Base-by-base conservation (phyloP, 345 rosid genomes). In the Raphanus sativus region DNA sequence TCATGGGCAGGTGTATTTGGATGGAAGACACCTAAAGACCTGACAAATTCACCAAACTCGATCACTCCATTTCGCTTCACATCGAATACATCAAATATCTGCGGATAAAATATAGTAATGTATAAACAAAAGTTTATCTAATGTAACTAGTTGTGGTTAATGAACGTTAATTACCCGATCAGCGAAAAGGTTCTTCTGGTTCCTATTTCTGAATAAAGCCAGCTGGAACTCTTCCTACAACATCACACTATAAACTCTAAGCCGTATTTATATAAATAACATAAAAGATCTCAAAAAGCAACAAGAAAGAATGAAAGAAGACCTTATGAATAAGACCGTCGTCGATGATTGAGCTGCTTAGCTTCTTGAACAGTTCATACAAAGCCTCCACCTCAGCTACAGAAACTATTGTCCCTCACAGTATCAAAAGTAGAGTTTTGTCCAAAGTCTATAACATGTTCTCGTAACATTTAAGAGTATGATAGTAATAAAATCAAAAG, bases 301-400 rank as follows among this genome's bases (percentile, higher is more conserved):
- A 55, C 5, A 45, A 32, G 25, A 42, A 42, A 42, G 5, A 42
- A 12, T 45, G 54, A 45, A 45, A 45, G 54, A 48, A 66, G 6
- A 92, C 99, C 96, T 90, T 92, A 84, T 92, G 98, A 84, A 90
- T 92, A 66, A 91, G 88, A 65, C 97, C 97, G 68, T 92, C 98
- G 10, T 88, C 86, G 34, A 87, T 67, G 50, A 95, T 89, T 30
- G 96, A 88, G 73, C 91, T 87, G 89, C 98, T 95, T 83, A 95
- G 75, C 82, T 90, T 95, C 87, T 86, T 89, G 76, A 72, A 92
- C 2, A 95, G 90, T 83, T 89, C 94, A 65, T 85, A 84, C 70
- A 95, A 82, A 30, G 98, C 88, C 84, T 88, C 90, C 29, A 95
- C 97, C 86, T 95, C 96, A 7, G 9, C 9, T 7, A 34, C 86